Evolutionary conservation across 140 eudicot species (phyloP), one percentile per base, ranked within the genome.

Genomic region (Bidens hawaiensis): DNA sequence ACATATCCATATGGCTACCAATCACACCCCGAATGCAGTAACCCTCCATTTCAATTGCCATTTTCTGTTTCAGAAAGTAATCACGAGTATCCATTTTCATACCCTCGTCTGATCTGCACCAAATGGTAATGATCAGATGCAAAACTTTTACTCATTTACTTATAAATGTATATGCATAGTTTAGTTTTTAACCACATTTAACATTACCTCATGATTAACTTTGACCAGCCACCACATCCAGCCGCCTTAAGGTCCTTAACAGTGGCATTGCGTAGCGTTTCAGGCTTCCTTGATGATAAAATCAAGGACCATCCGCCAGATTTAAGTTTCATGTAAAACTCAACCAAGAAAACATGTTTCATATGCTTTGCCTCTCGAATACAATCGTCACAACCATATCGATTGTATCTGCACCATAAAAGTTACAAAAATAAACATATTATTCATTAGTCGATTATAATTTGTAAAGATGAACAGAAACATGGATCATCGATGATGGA

Each of bases 1-100:
- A 50, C 43, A 74, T 80, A 64, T 85, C 94, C 86, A 79, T 79
- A 19, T 67, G 79, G 78, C 94, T 81, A 71, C 88, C 79, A 48
- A 85, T 79, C 59, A 79, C 83, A 45, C 69, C 83, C 30, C n/a
- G 58, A 3, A 81, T 63, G 10, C 65, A 73, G 10, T 67, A 73
- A 10, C 83, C 82, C 27, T 70, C 75, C 19, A n/a, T 42, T 76
- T 79, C 56, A 59, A 85, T 40, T 24, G n/a, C 64, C 69, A 1
- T 70, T 49, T 73, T 78, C 62, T 14, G 63, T 64, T 51, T 71
- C 16, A 75, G 76, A 64, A 85, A 40, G 63, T 72, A 81, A 57
- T 73, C 74, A 9, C 52, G 59, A 60, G 42, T 69, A 60, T 70
- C 79, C 59, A 68, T 73, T 42, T 72, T 64, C 73, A 70, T 69